Conservation (phyloP, 164 flowering plant species). For the Nymphaea colorata region DNA sequence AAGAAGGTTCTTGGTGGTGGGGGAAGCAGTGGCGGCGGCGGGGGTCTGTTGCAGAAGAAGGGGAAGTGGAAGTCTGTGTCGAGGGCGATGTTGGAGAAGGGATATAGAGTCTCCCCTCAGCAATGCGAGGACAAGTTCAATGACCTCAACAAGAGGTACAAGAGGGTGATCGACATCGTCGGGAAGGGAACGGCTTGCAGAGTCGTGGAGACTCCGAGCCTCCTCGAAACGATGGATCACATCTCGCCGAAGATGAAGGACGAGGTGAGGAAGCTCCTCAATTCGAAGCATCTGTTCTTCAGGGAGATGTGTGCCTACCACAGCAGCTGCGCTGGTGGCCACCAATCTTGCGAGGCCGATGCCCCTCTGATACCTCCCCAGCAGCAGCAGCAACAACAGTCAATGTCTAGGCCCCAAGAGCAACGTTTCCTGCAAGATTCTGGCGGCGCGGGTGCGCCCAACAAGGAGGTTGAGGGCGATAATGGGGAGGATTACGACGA, state of each 20-base stretch:
- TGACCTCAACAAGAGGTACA: constrained; percentile 3
- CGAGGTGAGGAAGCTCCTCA: constrained; percentile 70
- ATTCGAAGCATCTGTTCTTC: constrained; percentile 91
- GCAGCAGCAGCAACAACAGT: constrained; percentile 19
- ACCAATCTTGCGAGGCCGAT: constrained; percentile 5
- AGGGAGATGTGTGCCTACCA: constrained; percentile 98
- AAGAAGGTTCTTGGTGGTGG: constrained; percentile 21
- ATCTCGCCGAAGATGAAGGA: constrained; percentile 70
- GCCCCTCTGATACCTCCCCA: constrained; percentile 15
- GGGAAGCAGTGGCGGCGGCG: constrained; percentile 5
- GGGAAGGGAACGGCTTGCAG: constrained; percentile 79
- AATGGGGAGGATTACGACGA: neutral
- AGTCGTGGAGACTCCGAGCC: constrained; percentile 84
- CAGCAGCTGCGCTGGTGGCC: constrained; percentile 44
- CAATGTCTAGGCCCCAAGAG: no score
- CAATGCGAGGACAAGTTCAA: constrained; percentile 11
- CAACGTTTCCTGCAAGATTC: neutral
- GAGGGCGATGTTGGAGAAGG: constrained; percentile 3
- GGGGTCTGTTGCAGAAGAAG: constrained; percentile 6
- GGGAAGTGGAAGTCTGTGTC: constrained; percentile 2
- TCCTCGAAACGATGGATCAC: constrained; percentile 71
- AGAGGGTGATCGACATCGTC: constrained; percentile 86
- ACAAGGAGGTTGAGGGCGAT: neutral
- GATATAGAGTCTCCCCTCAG: neutral
- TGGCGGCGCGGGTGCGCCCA: neutral